Percentiles rank a stretch among this genome's conserved stretches.
phyloP scores from a whole-genome alignment of 2,329 filamentous ascomycete genomes.

The Monilinia polystroma region DNA sequence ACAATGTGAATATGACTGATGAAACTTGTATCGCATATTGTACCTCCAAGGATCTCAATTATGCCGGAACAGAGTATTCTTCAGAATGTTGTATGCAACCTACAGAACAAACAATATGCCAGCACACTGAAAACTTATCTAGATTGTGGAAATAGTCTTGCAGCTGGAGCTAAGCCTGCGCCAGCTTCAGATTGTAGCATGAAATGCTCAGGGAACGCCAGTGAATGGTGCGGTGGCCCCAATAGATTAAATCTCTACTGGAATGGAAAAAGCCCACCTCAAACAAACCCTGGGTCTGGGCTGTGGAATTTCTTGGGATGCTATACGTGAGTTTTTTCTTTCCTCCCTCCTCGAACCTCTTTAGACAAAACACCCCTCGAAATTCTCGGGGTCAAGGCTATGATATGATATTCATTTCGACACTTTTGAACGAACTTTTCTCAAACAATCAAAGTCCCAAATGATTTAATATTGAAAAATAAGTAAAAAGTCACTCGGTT shows the following conservation, averaged over 20 bases:
- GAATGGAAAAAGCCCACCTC: slow-evolving; percentile 33
- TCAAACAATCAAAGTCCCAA: too few relatives aligned
- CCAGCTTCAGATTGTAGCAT: slow-evolving; percentile 33
- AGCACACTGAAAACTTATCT: slow-evolving; percentile 11
- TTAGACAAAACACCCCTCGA: too few relatives aligned
- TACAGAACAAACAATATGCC: slow-evolving; percentile 15
- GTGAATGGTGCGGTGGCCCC: slow-evolving; percentile 41
- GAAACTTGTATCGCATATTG: slow-evolving; percentile 37
- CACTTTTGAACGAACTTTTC: too few relatives aligned
- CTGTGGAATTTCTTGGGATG: slow-evolving; percentile 32
- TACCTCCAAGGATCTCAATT: slow-evolving; percentile 29
- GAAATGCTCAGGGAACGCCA: slow-evolving; percentile 37
- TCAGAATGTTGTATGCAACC: slow-evolving; percentile 34
- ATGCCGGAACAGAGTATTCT: slow-evolving; percentile 37
- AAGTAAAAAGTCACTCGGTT: too few relatives aligned
- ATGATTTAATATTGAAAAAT: too few relatives aligned
- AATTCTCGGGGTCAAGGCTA: too few relatives aligned
- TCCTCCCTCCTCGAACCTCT: background rate
- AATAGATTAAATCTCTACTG: slow-evolving; percentile 38
- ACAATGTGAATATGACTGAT: slow-evolving; percentile 32
- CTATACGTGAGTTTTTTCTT: slow-evolving; percentile 31
- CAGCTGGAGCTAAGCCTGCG: slow-evolving; percentile 25
- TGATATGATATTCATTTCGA: too few relatives aligned
- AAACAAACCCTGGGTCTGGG: slow-evolving; percentile 28
- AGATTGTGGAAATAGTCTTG: slow-evolving; percentile 33